These are phyloP conservation scores for Bonia amplexicaulis DNA, from an alignment of 176 grass and related monocot species.

Conservation along the genomic window DNA sequence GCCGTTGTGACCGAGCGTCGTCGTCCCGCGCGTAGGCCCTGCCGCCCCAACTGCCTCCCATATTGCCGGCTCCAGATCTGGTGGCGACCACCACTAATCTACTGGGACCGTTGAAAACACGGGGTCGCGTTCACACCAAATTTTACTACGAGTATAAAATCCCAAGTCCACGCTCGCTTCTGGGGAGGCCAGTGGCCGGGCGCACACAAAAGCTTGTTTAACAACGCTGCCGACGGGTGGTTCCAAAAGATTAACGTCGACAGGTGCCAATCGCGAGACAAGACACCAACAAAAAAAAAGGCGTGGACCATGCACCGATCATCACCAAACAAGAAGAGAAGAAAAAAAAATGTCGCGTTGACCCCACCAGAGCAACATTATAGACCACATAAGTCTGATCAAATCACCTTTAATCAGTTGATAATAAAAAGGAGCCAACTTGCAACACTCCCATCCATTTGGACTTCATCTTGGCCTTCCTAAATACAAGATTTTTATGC, in stretches of 20 bases:
- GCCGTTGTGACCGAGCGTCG: no score
- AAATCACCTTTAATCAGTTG: conserved; percentile 1
- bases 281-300: neutral
- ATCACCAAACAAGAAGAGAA: neutral
- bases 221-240: neutral
- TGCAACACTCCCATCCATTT: neutral
- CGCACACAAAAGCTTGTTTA: neutral
- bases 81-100: no score
- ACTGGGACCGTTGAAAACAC: no score
- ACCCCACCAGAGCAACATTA: neutral
- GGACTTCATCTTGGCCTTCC: neutral
- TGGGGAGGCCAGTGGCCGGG: neutral
- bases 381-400: conserved; percentile 18
- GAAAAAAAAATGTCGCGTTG: neutral
- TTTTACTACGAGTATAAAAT: neutral
- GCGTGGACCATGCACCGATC: neutral
- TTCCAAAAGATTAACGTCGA: neutral
- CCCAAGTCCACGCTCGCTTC: neutral
- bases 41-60: no score
- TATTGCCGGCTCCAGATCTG: no score
- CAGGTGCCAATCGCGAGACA: neutral
- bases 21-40: no score
- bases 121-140: neutral
- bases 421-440: neutral
- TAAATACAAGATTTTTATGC: conserved; percentile 1